Percentiles rank a stretch among this genome's conserved stretches.
phyloP scores from a whole-genome alignment of 2,329 filamentous ascomycete species.

The Monilinia fructicola region DNA sequence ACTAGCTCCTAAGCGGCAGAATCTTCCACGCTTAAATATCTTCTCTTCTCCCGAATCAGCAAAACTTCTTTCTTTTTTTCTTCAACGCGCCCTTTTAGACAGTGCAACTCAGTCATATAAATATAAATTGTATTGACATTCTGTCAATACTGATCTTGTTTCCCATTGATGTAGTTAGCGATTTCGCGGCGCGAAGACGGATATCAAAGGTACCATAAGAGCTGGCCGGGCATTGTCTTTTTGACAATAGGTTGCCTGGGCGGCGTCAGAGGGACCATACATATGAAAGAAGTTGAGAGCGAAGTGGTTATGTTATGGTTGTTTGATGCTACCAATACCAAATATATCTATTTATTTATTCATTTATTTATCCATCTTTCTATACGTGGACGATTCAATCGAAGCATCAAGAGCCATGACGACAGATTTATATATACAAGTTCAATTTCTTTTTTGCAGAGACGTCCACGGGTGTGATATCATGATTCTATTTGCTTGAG shows the following conservation, averaged over 20 bases:
- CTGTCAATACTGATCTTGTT: constrained; percentile 60
- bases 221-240: constrained; percentile 53
- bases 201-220: constrained; percentile 55
- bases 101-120: constrained; percentile 73
- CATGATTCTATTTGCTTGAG: neutral
- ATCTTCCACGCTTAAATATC: constrained; percentile 12
- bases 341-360: neutral
- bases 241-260: constrained; percentile 60
- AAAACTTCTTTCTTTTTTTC: constrained; percentile 38
- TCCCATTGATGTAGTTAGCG: constrained; percentile 62
- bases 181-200: constrained; percentile 59
- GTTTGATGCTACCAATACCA: too few relatives aligned
- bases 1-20: neutral
- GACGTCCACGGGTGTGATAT: neutral
- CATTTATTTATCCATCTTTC: too few relatives aligned
- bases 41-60: constrained; percentile 13
- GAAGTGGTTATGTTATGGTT: too few relatives aligned
- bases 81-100: constrained; percentile 76
- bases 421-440: neutral
- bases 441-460: neutral
- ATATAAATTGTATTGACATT: constrained; percentile 61
- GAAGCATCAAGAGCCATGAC: neutral
- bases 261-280: constrained; percentile 83
- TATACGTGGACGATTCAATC: too few relatives aligned
- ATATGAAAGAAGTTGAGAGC: constrained; percentile 40